Percentiles rank a stretch among this genome's conserved stretches.
Conservation (phyloP, 1,284 basidiomycete genomes). For the Ganoderma lucidum region DNA sequence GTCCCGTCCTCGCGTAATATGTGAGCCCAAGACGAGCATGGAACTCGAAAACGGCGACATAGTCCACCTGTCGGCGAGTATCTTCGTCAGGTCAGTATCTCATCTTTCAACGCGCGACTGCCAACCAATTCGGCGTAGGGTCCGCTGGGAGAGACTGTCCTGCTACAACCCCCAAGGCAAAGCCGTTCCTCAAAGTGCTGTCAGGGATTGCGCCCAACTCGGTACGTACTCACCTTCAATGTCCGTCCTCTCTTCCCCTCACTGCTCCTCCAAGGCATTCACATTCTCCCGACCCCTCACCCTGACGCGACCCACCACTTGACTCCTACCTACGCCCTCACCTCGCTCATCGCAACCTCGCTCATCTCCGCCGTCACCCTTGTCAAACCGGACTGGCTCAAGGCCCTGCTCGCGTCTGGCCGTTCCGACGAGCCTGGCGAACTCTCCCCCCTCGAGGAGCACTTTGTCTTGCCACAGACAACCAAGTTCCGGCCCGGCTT, state of each 20-base stretch:
- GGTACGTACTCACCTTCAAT: slow-evolving; percentile 45
- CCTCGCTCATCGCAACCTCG: slow-evolving; percentile 58
- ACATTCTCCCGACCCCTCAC: slow-evolving; percentile 53
- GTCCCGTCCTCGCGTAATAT: slow-evolving; percentile 12
- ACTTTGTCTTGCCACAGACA: slow-evolving; percentile 56
- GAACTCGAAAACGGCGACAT: slow-evolving; percentile 50
- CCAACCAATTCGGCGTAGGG: slow-evolving; percentile 38
- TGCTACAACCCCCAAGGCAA: slow-evolving; percentile 53
- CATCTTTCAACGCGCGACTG: not conserved
- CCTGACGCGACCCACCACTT: slow-evolving; percentile 68
- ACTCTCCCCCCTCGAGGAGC: slow-evolving; percentile 55
- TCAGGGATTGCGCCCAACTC: slow-evolving; percentile 58
- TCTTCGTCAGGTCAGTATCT: slow-evolving; percentile 52
- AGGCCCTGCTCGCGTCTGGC: slow-evolving; percentile 58
- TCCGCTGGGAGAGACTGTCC: slow-evolving; percentile 61
- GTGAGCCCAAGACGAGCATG: slow-evolving; percentile 28
- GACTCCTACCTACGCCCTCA: slow-evolving; percentile 56
- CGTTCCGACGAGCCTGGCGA: slow-evolving; percentile 45
- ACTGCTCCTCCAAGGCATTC: slow-evolving; percentile 53
- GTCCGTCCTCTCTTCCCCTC: not conserved
- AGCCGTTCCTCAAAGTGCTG: slow-evolving; percentile 40
- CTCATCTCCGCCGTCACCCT: slow-evolving; percentile 62
- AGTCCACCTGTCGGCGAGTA: slow-evolving; percentile 53
- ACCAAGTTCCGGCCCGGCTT: slow-evolving; percentile 66
- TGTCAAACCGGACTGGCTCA: slow-evolving; percentile 71